phyloP scores from a whole-genome alignment of 2,329 filamentous ascomycete genomes.

The Fusarium citri region DNA sequence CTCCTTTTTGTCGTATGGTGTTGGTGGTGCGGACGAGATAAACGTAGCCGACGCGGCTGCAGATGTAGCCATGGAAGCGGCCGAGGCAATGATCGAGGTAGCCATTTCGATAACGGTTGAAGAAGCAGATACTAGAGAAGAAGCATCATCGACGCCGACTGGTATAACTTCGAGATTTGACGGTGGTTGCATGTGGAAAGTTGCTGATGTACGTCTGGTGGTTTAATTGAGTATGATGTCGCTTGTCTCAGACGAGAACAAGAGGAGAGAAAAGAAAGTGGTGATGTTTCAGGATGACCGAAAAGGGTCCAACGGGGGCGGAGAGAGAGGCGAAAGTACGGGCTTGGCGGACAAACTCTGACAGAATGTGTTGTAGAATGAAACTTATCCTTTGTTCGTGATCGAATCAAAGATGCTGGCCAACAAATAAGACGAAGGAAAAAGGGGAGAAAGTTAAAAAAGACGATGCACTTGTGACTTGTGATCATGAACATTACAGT shows the following conservation, averaged over 20 bases:
- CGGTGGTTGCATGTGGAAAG: conserved; percentile 42
- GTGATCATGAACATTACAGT: conserved; percentile 23
- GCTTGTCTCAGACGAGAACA: conserved; percentile 20
- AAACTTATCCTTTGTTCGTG: conserved; percentile 11
- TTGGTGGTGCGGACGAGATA: conserved; percentile 28
- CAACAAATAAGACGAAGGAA: conserved; percentile 7
- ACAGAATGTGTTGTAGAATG: not conserved
- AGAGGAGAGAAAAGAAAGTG: conserved; percentile 24
- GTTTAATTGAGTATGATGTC: conserved; percentile 25
- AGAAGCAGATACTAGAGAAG: conserved; percentile 35
- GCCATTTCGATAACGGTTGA: conserved; percentile 45
- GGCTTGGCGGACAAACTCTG: conserved; percentile 12
- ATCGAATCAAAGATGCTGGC: conserved; percentile 1
- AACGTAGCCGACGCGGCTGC: conserved; percentile 39
- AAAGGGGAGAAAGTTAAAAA: conserved; percentile 10
- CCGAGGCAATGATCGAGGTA: conserved; percentile 47
- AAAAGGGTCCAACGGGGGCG: conserved; percentile 18
- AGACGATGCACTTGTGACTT: conserved; percentile 35
- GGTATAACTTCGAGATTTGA: conserved; percentile 33
- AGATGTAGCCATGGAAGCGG: conserved; percentile 46
- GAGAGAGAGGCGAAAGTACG: conserved; percentile 8
- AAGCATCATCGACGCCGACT: conserved; percentile 39
- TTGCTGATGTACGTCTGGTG: not conserved
- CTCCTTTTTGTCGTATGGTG: conserved; percentile 56
- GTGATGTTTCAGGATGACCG: conserved; percentile 35